Evolutionary conservation across 208 protist genomes (phyloP), one percentile per base, ranked within the genome.

Genomic region (Wallacemonas sp.): DNA sequence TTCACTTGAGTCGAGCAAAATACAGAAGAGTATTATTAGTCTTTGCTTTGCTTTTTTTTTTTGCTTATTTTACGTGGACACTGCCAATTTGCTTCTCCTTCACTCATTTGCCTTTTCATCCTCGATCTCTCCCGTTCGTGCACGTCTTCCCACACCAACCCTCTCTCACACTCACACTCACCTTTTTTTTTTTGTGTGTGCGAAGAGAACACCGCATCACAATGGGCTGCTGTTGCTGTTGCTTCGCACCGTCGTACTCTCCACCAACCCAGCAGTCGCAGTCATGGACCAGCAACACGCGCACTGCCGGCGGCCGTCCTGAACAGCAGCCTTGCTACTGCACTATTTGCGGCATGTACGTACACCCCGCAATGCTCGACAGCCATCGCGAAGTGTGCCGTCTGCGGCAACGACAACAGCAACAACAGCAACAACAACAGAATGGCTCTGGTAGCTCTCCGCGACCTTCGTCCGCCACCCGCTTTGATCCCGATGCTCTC

Each of bases 361-460:
- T 94, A 15, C 81, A 90, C 39, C 73, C 81, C 0, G 46, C 58
- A 11, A 66, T 91, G 33, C 44, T 91, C 9, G 75, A 86, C 31
- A 84, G 79, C 14, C 88, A 94, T 55, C 74, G 67, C 14, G 80
- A 90, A 69, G 49, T 38, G 0, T 94, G 88, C 72, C 56, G 78
- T 30, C 4, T 26, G 24, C 5, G 24, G 19, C 60, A 66, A 44
- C 1, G 62, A 56, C n/a, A 79, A 80, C 19, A 51, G 76, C 21
- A 54, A 72, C n/a, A 60, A 65, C 33, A 22, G 49, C 17, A 65
- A 66, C 15, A 59, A 64, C 28, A 55, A 47, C 30, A 71, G 62
- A 24, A 64, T 70, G 0, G 68, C 63, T 58, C 2, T 34, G 67
- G 21, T 54, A 34, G 3, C 67, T 56, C 45, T 26, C 64, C 17